Percentiles rank a stretch among this genome's conserved stretches.
Evolutionary conservation across 177 flowering plant genomes (phyloP).

Genomic region (Telopea speciosissima): DNA sequence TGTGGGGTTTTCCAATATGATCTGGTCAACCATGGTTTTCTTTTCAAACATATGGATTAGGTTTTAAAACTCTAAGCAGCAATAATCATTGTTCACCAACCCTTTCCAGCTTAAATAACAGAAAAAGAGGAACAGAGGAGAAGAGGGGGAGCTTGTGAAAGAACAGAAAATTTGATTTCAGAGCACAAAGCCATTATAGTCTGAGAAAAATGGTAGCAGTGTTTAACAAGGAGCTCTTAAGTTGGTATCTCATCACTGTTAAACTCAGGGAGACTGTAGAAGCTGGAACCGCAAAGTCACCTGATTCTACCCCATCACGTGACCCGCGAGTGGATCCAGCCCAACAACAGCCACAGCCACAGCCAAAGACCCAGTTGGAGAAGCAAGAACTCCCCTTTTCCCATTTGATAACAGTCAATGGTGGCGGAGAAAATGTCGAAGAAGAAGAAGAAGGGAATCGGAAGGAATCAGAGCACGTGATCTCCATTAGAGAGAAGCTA

Average conservation of each 20-base stretch:
- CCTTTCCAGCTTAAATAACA: too few species aligned
- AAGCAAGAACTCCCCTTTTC: slow-evolving; percentile 19
- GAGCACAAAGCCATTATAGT: too few species aligned
- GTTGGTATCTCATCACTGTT: slow-evolving; percentile 91
- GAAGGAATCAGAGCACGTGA: slow-evolving; percentile 25
- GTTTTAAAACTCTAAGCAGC: too few species aligned
- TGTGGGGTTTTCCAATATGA: too few species aligned
- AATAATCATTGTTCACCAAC: too few species aligned
- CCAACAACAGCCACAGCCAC: slow-evolving; percentile 16
- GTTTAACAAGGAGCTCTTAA: slow-evolving; percentile 82
- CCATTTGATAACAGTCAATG: slow-evolving; percentile 16
- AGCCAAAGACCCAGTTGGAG: background rate
- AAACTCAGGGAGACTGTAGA: slow-evolving; percentile 79
- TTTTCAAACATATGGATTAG: too few species aligned
- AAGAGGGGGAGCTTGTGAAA: too few species aligned
- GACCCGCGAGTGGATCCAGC: background rate
- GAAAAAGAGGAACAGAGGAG: too few species aligned
- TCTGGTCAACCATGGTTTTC: too few species aligned
- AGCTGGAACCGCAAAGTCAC: slow-evolving; percentile 29
- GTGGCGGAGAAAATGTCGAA: background rate
- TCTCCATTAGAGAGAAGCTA: slow-evolving; percentile 27
- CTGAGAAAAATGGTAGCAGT: slow-evolving; percentile 72
- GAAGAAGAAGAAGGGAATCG: slow-evolving; percentile 11
- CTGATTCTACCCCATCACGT: slow-evolving; percentile 14
- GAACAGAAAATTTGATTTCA: too few species aligned